Conservation (phyloP, 768 basidiomycete species). For the Calvatia gigantea region DNA sequence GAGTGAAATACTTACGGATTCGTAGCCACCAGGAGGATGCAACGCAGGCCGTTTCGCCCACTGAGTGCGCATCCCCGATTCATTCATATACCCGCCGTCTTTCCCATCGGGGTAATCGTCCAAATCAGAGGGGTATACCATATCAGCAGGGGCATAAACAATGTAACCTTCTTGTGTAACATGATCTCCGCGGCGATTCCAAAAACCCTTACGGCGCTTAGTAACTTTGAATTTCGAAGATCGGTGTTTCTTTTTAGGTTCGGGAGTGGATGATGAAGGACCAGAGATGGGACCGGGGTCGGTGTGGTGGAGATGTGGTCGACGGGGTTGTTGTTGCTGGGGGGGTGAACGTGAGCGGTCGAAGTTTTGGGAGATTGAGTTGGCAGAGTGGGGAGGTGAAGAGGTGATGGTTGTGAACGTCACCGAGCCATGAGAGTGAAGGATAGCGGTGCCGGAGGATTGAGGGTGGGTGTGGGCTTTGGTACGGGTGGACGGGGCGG, state of each 20-base stretch:
- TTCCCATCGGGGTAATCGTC: constrained; percentile 45
- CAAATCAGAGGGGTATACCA: constrained; percentile 60
- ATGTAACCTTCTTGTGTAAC: constrained; percentile 51
- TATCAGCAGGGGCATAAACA: constrained; percentile 60
- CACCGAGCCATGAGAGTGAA: not conserved
- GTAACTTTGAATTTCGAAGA: constrained; percentile 15
- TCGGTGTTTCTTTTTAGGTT: constrained; percentile 12
- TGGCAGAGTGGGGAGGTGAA: not conserved
- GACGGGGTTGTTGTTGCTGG: constrained; percentile 5
- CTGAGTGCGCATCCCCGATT: constrained; percentile 38
- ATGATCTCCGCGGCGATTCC: constrained; percentile 78
- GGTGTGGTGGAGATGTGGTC: not conserved
- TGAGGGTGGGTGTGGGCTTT: constrained; percentile 22
- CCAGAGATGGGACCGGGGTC: not conserved
- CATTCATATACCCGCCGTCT: constrained; percentile 44
- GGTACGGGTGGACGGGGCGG: constrained; percentile 19
- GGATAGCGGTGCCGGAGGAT: constrained; percentile 17
- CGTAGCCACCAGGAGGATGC: constrained; percentile 54
- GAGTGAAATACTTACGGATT: constrained; percentile 24
- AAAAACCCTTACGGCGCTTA: constrained; percentile 50
- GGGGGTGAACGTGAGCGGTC: not conserved
- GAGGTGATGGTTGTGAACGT: not conserved
- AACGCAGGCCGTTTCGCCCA: constrained; percentile 53
- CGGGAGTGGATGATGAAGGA: not conserved
- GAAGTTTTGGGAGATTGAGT: not conserved